phyloP scores from a whole-genome alignment of 805 yeast species.

The Metschnikowia drakensbergensis region DNA sequence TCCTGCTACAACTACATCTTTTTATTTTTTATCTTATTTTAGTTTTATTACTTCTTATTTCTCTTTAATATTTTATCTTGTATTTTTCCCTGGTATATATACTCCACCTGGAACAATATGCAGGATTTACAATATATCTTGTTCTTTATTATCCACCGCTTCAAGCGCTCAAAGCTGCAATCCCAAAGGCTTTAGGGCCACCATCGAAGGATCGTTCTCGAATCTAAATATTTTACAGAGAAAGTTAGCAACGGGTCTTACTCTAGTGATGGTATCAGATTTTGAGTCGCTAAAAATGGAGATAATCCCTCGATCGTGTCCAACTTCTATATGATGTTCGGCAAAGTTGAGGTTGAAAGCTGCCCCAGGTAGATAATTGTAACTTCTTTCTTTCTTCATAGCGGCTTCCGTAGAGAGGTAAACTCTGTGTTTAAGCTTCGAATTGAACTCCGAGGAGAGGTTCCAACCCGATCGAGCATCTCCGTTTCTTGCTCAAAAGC shows the following conservation, averaged over 20 bases:
- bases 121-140: too few species aligned
- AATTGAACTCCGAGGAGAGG: conserved; percentile 21
- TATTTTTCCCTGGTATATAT: too few species aligned
- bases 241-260: conserved; percentile 38
- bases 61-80: too few species aligned
- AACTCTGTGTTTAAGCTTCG: conserved; percentile 38
- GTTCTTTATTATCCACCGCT: too few species aligned
- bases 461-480: conserved; percentile 19
- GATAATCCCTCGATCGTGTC: conserved; percentile 80
- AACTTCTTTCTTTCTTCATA: conserved; percentile 74
- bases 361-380: conserved; percentile 72
- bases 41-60: too few species aligned
- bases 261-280: conserved; percentile 53
- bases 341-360: conserved; percentile 76
- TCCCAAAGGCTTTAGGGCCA: conserved; percentile 9
- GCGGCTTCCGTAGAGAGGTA: conserved; percentile 49
- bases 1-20: too few species aligned
- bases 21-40: too few species aligned
- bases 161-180: conserved; percentile 7
- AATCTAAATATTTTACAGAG: conserved; percentile 22
- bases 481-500: conserved; percentile 26
- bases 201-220: conserved; percentile 8
- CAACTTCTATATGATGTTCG: conserved; percentile 83
- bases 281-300: conserved; percentile 57
- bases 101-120: too few species aligned